These are phyloP conservation scores for Microdochium paspali DNA, from an alignment of 2,329 filamentous ascomycete genomes.

Conservation along the genomic window DNA sequence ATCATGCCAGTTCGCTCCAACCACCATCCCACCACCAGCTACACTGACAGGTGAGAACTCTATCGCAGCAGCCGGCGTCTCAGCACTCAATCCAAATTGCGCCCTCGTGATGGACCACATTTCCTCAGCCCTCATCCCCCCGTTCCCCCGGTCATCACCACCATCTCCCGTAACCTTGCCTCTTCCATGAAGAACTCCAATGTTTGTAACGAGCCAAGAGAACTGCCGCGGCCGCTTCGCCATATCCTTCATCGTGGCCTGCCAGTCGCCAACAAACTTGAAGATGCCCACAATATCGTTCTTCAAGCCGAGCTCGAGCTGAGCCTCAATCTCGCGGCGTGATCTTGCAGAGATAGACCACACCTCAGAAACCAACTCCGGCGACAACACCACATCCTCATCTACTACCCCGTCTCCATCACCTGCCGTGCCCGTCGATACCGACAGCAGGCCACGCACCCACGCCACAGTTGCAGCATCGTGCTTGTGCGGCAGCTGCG, in stretches of 20 bases:
- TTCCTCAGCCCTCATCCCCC: not conserved
- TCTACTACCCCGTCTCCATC: not conserved
- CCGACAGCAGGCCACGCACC: conserved; percentile 4
- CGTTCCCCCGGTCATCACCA: too few species aligned
- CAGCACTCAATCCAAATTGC: conserved; percentile 18
- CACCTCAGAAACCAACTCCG: conserved; percentile 5
- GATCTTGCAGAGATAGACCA: conserved; percentile 13
- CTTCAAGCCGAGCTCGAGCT: conserved; percentile 14
- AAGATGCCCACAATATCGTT: conserved; percentile 22
- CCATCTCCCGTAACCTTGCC: not conserved
- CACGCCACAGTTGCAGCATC: conserved; percentile 5
- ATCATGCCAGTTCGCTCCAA: not conserved
- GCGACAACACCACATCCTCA: not conserved
- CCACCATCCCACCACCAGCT: conserved; percentile 7
- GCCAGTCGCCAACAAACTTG: conserved; percentile 24
- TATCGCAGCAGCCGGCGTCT: conserved; percentile 18
- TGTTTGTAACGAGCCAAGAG: conserved; percentile 24
- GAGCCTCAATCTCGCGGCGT: conserved; percentile 16
- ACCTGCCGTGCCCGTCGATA: not conserved
- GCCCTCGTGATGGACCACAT: conserved; percentile 16
- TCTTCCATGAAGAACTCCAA: conserved; percentile 11
- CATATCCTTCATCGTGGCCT: conserved; percentile 14
- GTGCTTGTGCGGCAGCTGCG: conserved; percentile 8
- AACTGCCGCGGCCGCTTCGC: conserved; percentile 18
- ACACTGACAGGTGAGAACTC: conserved; percentile 15